phyloP scores from a whole-genome alignment of 805 yeast species.

The Zygoascus flipseniorum region DNA sequence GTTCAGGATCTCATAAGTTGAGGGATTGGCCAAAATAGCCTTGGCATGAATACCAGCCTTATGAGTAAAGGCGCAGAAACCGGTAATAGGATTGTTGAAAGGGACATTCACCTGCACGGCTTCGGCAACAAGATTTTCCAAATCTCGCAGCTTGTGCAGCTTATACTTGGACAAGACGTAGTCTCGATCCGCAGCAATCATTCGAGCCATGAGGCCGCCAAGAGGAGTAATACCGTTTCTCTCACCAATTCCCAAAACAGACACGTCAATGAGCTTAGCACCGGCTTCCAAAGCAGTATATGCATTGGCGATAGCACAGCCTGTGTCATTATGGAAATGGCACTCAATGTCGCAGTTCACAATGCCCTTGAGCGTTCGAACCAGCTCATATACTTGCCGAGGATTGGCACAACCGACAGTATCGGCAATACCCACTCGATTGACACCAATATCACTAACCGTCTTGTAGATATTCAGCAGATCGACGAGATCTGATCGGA shows the following conservation, averaged over 20 bases:
- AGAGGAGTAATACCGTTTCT: conserved; percentile 97
- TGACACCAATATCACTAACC: conserved; percentile 94
- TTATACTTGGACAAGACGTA: conserved; percentile 91
- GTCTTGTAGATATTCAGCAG: conserved; percentile 91
- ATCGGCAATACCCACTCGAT: conserved; percentile 98
- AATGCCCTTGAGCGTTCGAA: conserved; percentile 84
- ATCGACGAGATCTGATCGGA: conserved; percentile 94
- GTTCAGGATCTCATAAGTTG: conserved; percentile 93
- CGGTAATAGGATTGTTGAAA: conserved; percentile 97
- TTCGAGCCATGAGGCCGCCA: conserved; percentile 98
- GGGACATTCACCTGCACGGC: conserved; percentile 96
- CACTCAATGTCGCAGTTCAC: conserved; percentile 97
- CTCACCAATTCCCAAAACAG: conserved; percentile 97
- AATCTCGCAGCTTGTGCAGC: conserved; percentile 88
- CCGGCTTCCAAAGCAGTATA: conserved; percentile 98
- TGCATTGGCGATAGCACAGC: conserved; percentile 98
- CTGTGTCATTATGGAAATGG: conserved; percentile 98
- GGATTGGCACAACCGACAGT: conserved; percentile 99
- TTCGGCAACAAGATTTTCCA: conserved; percentile 93
- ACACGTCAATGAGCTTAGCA: conserved; percentile 87
- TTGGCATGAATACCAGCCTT: conserved; percentile 99
- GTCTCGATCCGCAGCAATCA: conserved; percentile 97
- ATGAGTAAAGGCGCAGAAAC: conserved; percentile 99
- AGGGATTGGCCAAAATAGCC: conserved; percentile 96
- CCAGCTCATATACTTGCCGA: conserved; percentile 95